Percentiles rank a stretch among this genome's conserved stretches.
Conservation (phyloP, 805 yeast genomes). For the Allodekkera sacchari region DNA sequence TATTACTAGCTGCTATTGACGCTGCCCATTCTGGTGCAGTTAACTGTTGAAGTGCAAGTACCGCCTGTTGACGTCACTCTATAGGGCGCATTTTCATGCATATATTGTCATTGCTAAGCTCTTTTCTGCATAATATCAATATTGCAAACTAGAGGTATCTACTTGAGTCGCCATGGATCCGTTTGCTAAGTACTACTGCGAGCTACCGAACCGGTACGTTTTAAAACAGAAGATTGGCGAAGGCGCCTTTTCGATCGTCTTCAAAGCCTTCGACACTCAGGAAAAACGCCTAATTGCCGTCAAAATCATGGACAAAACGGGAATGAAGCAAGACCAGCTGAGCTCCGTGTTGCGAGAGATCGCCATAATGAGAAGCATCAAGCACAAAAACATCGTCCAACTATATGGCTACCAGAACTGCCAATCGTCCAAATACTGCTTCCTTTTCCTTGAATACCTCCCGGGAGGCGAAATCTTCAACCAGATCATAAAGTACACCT, state of each 20-base stretch:
- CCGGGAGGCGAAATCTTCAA: constrained; percentile 79
- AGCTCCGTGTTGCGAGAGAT: constrained; percentile 63
- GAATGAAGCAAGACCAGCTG: constrained; percentile 42
- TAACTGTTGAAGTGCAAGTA: no score
- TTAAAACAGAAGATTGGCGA: constrained; percentile 46
- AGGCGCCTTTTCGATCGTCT: constrained; percentile 89
- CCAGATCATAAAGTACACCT: constrained; percentile 70
- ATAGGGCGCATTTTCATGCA: no score
- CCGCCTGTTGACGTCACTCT: no score
- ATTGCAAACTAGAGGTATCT: no score
- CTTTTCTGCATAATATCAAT: no score
- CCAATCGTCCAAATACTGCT: constrained; percentile 38
- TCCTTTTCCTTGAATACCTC: constrained; percentile 57
- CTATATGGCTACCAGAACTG: constrained; percentile 48
- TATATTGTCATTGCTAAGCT: no score
- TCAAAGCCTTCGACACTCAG: constrained; percentile 49
- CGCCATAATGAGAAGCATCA: constrained; percentile 56
- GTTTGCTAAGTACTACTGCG: constrained; percentile 17
- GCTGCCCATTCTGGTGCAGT: no score
- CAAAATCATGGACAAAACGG: constrained; percentile 61
- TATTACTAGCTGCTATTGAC: no score
- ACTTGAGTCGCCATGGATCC: no score
- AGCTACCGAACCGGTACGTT: constrained; percentile 20
- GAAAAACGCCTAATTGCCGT: constrained; percentile 52
- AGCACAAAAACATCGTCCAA: constrained; percentile 54